Evolutionary conservation across 768 basidiomycete genomes (phyloP).

Genomic region (Gloeopeniophorella convolvens): DNA sequence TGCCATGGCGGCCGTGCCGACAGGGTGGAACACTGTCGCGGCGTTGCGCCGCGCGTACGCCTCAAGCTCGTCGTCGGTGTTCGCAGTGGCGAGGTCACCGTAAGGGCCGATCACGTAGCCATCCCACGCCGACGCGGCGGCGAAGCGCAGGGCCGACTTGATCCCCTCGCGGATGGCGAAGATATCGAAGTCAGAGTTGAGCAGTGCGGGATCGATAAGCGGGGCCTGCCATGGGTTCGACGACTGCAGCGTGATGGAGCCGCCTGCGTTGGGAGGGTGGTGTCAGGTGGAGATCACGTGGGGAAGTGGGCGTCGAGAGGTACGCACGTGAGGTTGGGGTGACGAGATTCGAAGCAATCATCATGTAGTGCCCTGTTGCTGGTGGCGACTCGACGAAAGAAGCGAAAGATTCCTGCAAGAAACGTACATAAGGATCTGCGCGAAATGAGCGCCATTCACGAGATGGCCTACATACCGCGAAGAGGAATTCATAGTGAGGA

Average conservation of each 20-base stretch:
- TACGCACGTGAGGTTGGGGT: slow-evolving; percentile 12
- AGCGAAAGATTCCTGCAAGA: not conserved
- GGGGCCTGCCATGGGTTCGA: slow-evolving; percentile 22
- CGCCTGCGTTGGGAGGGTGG: slow-evolving; percentile 17
- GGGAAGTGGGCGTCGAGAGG: not conserved
- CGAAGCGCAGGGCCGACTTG: not conserved
- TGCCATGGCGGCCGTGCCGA: slow-evolving; percentile 21
- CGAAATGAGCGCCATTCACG: too few relatives aligned
- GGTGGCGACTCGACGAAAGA: not conserved
- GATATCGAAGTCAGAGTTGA: not conserved
- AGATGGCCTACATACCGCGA: not conserved
- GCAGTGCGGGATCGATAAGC: slow-evolving; percentile 21
- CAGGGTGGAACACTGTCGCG: slow-evolving; percentile 10
- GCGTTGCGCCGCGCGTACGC: slow-evolving; percentile 10
- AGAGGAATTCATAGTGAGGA: slow-evolving; percentile 23
- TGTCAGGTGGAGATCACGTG: not conserved
- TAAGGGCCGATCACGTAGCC: slow-evolving; percentile 9
- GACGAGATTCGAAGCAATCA: not conserved
- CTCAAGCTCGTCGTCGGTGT: slow-evolving; percentile 14
- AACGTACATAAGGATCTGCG: not conserved
- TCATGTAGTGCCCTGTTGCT: not conserved
- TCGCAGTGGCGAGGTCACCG: slow-evolving; percentile 8
- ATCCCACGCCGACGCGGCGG: slow-evolving; percentile 14
- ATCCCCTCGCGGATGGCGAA: not conserved
- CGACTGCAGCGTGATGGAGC: slow-evolving; percentile 22